A percentile compares a stretch with the other conserved stretches of the same genome.
phyloP scores from a whole-genome alignment of 169 alveolate genomes.

The Eimeria tenella region DNA sequence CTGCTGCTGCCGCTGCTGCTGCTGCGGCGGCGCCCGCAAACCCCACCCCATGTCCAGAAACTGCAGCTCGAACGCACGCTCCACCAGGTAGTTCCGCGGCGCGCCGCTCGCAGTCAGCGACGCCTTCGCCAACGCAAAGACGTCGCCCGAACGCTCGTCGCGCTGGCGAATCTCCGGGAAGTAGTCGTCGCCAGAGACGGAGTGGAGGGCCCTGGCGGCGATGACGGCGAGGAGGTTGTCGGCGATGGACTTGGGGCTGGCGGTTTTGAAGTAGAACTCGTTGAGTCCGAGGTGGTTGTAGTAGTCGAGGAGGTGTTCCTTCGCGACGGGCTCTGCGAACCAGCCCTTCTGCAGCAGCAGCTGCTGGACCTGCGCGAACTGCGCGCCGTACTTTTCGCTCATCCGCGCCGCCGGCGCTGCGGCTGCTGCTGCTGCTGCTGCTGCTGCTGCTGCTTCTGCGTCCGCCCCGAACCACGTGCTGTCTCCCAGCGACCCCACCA shows the following conservation, averaged over 20 bases:
- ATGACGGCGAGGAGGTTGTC: slow-evolving; percentile 87
- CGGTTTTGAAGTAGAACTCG: slow-evolving; percentile 88
- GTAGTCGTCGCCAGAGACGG: slow-evolving; percentile 86
- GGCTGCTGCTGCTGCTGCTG: slow-evolving; percentile 1
- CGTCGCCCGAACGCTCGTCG: slow-evolving; percentile 81
- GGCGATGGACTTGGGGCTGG: slow-evolving; percentile 87
- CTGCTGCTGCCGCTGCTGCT: too few species aligned
- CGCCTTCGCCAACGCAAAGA: slow-evolving; percentile 86
- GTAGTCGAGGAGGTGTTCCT: slow-evolving; percentile 85
- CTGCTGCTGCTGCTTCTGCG: neutral
- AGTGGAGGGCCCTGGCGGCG: slow-evolving; percentile 88
- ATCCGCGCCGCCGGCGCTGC: neutral
- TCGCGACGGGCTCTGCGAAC: slow-evolving; percentile 80
- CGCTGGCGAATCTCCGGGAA: slow-evolving; percentile 89
- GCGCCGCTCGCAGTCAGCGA: slow-evolving; percentile 85
- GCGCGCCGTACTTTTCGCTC: slow-evolving; percentile 58
- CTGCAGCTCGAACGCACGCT: slow-evolving; percentile 85
- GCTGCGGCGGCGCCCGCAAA: too few species aligned
- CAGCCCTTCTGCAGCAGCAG: slow-evolving; percentile 8
- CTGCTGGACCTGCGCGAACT: slow-evolving; percentile 55
- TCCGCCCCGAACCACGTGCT: slow-evolving; percentile 26
- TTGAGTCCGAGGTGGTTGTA: slow-evolving; percentile 88
- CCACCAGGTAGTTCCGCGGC: slow-evolving; percentile 87
- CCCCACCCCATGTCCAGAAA: slow-evolving; percentile 81
- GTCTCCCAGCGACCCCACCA: slow-evolving; percentile 60